phyloP scores from a whole-genome alignment of 352 stramenopile species.

The Aphanomyces stellatus region DNA sequence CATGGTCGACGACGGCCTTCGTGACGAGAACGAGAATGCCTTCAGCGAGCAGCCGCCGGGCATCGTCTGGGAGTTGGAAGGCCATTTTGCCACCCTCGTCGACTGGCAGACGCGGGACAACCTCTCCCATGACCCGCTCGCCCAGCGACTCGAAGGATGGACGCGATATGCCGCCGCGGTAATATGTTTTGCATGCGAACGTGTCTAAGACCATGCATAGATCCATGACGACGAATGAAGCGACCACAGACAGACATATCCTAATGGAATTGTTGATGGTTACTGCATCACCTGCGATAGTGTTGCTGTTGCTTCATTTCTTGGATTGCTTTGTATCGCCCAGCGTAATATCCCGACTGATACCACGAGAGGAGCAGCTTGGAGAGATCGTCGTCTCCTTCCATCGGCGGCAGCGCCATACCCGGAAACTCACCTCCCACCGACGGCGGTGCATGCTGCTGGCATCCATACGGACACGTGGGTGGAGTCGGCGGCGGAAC shows the following conservation, averaged over 20 bases:
- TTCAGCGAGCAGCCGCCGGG: conserved; percentile 53
- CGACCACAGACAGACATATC: too few species aligned
- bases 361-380: conserved; percentile 79
- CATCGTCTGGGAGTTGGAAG: conserved; percentile 66
- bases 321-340: conserved; percentile 65
- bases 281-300: background rate
- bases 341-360: conserved; percentile 76
- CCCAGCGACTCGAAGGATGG: background rate
- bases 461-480: background rate
- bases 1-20: conserved; percentile 4
- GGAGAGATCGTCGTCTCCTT: conserved; percentile 38
- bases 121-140: background rate
- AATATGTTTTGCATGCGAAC: background rate
- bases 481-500: background rate
- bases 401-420: background rate
- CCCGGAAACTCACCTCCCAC: background rate
- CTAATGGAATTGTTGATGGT: background rate
- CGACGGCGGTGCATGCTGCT: background rate
- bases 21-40: background rate
- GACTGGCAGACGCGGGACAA: conserved; percentile 14
- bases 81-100: conserved; percentile 38
- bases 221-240: background rate
- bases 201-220: background rate
- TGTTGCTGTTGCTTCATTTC: conserved; percentile 40
- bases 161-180: background rate